Conservation (phyloP, 129 eudicot species). For the Oenanthe sinensis region DNA sequence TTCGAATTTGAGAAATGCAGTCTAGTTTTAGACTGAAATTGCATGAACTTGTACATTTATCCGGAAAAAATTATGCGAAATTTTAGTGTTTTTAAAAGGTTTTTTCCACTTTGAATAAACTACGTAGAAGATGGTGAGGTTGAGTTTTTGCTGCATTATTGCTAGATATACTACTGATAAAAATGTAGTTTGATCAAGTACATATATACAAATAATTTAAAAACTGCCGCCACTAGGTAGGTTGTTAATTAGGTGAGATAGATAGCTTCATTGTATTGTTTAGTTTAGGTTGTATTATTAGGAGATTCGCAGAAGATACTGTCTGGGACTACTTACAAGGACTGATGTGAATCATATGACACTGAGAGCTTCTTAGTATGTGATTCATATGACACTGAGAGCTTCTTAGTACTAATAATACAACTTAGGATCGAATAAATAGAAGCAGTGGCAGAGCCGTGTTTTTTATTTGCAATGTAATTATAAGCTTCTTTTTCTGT, state of each 20-base stretch:
- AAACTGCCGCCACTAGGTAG: not conserved
- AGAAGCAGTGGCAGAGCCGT: not conserved
- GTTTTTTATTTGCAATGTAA: not conserved
- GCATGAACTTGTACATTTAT: too few relatives aligned
- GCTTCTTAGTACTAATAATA: not conserved
- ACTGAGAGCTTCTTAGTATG: conserved; percentile 10
- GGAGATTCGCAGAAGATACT: conserved; percentile 4
- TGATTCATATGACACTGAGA: conserved; percentile 12
- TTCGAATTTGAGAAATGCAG: not conserved
- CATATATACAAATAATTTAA: not conserved
- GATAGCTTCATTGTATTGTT: not conserved
- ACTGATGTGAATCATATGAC: conserved; percentile 10
- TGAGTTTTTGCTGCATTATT: conserved; percentile 5
- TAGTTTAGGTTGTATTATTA: conserved; percentile 5
- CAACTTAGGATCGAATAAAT: not conserved
- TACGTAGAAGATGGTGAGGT: not conserved
- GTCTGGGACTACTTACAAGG: conserved; percentile 6
- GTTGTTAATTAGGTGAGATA: not conserved
- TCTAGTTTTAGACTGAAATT: not conserved
- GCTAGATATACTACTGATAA: not conserved
- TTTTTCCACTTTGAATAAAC: not conserved
- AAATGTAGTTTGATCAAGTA: not conserved
- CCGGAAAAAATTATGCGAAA: not conserved
- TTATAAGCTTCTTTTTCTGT: not conserved
- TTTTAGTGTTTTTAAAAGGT: not conserved